Percentiles rank a stretch among this genome's conserved stretches.
Conservation (phyloP, 371 early-diverging fungal species). For the Enterocytospora artemiae region DNA sequence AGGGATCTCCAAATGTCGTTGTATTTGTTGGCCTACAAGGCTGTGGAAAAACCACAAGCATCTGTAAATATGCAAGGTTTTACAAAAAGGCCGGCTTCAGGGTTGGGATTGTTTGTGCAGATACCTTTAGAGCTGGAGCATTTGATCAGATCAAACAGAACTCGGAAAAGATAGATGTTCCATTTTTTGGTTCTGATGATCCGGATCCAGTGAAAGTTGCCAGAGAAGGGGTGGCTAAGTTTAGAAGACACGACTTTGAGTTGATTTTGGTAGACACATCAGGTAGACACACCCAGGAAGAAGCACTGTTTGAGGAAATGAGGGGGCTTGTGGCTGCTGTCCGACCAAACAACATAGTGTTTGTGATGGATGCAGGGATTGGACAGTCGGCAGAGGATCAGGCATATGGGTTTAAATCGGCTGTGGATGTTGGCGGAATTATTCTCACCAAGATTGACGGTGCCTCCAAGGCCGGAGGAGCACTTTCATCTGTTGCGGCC, state of each 20-base stretch:
- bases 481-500: constrained; percentile 93
- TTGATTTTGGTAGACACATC: constrained; percentile 96
- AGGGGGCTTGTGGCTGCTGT: constrained; percentile 75
- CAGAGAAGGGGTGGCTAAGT: constrained; percentile 79
- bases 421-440: constrained; percentile 88
- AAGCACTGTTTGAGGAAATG: constrained; percentile 93
- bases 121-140: constrained; percentile 99
- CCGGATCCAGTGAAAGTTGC: constrained; percentile 88
- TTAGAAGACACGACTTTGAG: constrained; percentile 85
- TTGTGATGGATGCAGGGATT: constrained; percentile 98
- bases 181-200: constrained; percentile 83
- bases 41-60: constrained; percentile 92
- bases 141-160: constrained; percentile 98
- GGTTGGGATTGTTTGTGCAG: constrained; percentile 87
- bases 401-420: constrained; percentile 83
- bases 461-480: constrained; percentile 96
- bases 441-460: constrained; percentile 99
- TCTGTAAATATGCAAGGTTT: constrained; percentile 88
- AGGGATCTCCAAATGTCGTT: constrained; percentile 71
- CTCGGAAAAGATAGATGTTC: constrained; percentile 88
- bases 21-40: constrained; percentile 99
- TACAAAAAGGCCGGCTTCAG: constrained; percentile 94
- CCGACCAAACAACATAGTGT: constrained; percentile 78
- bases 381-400: constrained; percentile 95
- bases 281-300: constrained; percentile 93